Conservation (phyloP, 805 yeast species). For the Suhomyces sp. region DNA sequence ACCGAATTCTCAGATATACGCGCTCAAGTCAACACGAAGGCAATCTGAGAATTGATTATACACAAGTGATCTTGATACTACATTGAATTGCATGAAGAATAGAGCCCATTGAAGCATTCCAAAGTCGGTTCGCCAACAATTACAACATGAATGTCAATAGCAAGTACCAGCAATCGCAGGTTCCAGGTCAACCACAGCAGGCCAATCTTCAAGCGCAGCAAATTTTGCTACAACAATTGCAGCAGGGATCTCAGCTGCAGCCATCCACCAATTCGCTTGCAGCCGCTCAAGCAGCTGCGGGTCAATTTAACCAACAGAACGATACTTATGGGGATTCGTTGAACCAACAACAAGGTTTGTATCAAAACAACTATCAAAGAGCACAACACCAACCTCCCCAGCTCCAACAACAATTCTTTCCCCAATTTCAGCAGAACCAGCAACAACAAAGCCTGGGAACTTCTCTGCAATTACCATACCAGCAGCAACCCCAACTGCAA, state of each 20-base stretch:
- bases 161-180: slow-evolving; percentile 18
- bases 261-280: slow-evolving; percentile 12
- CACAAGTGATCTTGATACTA: not conserved
- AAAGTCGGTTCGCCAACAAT: slow-evolving; percentile 1
- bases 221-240: slow-evolving; percentile 41
- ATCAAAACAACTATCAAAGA: slow-evolving; percentile 36
- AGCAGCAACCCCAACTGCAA: slow-evolving; percentile 15
- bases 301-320: slow-evolving; percentile 9
- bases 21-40: slow-evolving; percentile 1
- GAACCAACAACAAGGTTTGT: slow-evolving; percentile 17
- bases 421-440: slow-evolving; percentile 24
- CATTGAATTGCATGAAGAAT: not conserved
- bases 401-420: slow-evolving; percentile 22
- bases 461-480: slow-evolving; percentile 18
- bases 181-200: slow-evolving; percentile 23
- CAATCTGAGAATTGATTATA: not conserved
- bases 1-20: not conserved
- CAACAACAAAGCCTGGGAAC: slow-evolving; percentile 13
- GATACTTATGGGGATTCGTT: slow-evolving; percentile 33
- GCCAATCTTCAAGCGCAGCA: slow-evolving; percentile 42
- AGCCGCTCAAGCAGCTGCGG: slow-evolving; percentile 5
- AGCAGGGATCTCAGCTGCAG: slow-evolving; percentile 30
- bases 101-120: not conserved
- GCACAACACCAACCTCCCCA: slow-evolving; percentile 24
- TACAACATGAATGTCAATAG: slow-evolving; percentile 17